These are phyloP conservation scores for Scedosporium aurantiacum DNA, from an alignment of 2,329 filamentous ascomycete genomes.

Conservation along the genomic window DNA sequence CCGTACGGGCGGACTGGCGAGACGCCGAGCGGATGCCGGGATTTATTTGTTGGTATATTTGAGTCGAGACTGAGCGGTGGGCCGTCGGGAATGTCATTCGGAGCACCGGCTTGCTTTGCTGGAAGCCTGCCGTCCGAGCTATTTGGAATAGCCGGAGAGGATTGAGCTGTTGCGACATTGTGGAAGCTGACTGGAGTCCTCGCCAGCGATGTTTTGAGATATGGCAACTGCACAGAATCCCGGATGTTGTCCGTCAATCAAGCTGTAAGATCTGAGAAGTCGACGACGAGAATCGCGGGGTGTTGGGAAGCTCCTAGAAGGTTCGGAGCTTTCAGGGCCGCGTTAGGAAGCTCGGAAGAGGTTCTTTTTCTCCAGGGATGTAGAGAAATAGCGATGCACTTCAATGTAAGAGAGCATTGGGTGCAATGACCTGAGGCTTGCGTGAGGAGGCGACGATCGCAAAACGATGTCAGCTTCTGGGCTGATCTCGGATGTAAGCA, in stretches of 20 bases:
- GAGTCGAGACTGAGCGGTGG: background rate
- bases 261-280: background rate
- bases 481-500: background rate
- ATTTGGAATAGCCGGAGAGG: background rate
- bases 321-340: too few relatives aligned
- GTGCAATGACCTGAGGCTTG: background rate
- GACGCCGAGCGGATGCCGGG: background rate
- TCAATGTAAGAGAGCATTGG: background rate
- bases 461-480: background rate
- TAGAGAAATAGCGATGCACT: background rate
- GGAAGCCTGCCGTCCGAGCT: background rate
- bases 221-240: background rate
- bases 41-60: background rate
- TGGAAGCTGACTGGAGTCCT: background rate
- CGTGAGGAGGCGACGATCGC: background rate
- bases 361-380: too few relatives aligned
- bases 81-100: background rate
- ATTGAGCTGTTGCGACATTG: background rate
- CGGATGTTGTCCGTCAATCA: background rate
- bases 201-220: background rate
- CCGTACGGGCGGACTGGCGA: background rate
- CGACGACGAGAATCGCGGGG: background rate
- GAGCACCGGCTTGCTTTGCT: background rate
- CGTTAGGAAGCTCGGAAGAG: too few relatives aligned
- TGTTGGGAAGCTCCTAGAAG: background rate